A percentile compares a stretch with the other conserved stretches of the same genome.
phyloP scores from a whole-genome alignment of 2,329 filamentous ascomycete genomes.

The Akanthomyces muscarius region DNA sequence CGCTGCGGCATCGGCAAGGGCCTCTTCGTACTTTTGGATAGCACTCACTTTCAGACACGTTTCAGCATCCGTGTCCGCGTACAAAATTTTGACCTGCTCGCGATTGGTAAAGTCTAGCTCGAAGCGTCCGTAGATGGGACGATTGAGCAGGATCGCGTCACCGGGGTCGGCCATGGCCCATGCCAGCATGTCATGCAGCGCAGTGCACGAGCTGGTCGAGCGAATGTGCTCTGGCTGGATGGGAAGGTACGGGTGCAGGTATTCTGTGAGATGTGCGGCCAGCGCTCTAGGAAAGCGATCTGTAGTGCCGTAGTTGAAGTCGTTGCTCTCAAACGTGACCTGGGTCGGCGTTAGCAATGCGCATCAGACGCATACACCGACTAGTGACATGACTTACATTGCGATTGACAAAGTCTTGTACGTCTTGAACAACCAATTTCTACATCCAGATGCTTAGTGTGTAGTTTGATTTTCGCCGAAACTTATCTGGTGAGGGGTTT shows the following conservation, averaged over 20 bases:
- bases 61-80: slow-evolving; percentile 39
- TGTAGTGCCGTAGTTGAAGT: slow-evolving; percentile 36
- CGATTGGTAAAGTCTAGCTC: slow-evolving; percentile 44
- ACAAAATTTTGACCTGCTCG: slow-evolving; percentile 40
- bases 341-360: slow-evolving; percentile 10
- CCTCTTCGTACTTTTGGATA: slow-evolving; percentile 43
- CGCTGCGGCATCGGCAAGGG: slow-evolving; percentile 32
- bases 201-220: slow-evolving; percentile 34
- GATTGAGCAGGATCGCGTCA: slow-evolving; percentile 37
- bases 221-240: slow-evolving; percentile 31
- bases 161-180: slow-evolving; percentile 36
- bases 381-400: slow-evolving; percentile 26
- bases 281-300: slow-evolving; percentile 31
- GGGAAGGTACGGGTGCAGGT: slow-evolving; percentile 30
- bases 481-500: not conserved
- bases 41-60: slow-evolving; percentile 42
- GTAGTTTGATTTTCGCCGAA: not conserved
- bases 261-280: slow-evolving; percentile 36
- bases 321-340: slow-evolving; percentile 27
- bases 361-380: not conserved
- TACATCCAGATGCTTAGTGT: slow-evolving; percentile 16
- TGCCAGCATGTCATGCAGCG: slow-evolving; percentile 37
- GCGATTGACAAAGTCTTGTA: slow-evolving; percentile 27
- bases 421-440: slow-evolving; percentile 38
- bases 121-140: slow-evolving; percentile 46